Conservation (phyloP, 352 stramenopile genomes). For the Nothophytophthora sp. region DNA sequence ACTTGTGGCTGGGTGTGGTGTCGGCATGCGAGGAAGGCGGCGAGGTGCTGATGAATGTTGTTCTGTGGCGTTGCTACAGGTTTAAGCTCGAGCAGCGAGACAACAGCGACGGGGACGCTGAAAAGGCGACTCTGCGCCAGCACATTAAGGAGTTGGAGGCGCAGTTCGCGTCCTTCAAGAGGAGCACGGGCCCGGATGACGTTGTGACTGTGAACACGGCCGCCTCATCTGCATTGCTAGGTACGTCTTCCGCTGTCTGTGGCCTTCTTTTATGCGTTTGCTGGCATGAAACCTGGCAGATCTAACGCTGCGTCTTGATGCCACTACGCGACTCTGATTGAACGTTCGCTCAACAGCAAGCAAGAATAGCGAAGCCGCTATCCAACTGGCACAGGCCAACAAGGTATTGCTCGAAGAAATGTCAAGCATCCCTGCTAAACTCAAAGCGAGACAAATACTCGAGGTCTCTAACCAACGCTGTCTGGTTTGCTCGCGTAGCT, state of each 20-base stretch:
- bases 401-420: conserved; percentile 42
- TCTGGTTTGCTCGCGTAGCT: conserved; percentile 43
- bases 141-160: conserved; percentile 58
- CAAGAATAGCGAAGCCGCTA: conserved; percentile 41
- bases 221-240: conserved; percentile 22
- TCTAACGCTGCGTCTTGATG: not conserved
- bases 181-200: conserved; percentile 35
- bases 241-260: conserved; percentile 12
- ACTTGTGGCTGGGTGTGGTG: not conserved
- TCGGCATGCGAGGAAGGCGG: not conserved
- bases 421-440: not conserved
- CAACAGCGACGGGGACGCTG: conserved; percentile 26
- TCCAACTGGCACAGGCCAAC: conserved; percentile 69
- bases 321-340: not conserved
- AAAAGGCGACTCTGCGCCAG: conserved; percentile 39
- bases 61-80: conserved; percentile 3
- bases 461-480: not conserved
- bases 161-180: conserved; percentile 53
- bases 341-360: conserved; percentile 13
- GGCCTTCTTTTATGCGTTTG: no score
- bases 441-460: not conserved
- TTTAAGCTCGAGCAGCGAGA: conserved; percentile 34
- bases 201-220: conserved; percentile 38
- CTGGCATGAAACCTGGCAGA: no score
- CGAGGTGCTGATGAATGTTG: not conserved